Evolutionary conservation across 257 asterid species (phyloP).

Genomic region (Capsicum chinense): DNA sequence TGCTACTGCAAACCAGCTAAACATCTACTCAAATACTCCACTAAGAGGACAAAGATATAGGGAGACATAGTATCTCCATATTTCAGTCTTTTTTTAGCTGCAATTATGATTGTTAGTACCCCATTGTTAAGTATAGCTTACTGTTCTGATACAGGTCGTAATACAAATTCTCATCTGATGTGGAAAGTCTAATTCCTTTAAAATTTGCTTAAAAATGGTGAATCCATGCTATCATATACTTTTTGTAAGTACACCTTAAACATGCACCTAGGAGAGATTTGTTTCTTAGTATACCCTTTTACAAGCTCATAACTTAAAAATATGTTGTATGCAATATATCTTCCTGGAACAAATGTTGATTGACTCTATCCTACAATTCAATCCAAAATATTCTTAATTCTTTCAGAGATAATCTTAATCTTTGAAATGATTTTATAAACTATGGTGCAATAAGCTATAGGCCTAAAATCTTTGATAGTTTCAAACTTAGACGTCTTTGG

Average conservation of each 20-base stretch:
- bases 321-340: no score
- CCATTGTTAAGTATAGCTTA: no score
- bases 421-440: no score
- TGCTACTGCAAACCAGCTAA: no score
- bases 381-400: no score
- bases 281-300: no score
- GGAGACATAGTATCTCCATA: neutral
- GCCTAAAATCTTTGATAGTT: neutral
- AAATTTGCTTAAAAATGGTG: no score
- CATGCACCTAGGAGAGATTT: neutral
- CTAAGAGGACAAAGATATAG: neutral
- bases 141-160: neutral
- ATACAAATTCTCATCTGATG: neutral
- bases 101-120: no score
- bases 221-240: neutral
- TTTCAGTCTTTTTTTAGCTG: neutral
- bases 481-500: neutral
- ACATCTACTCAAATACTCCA: neutral
- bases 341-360: neutral
- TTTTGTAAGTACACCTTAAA: neutral
- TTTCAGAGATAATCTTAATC: no score
- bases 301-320: no score
- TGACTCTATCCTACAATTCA: no score
- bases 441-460: neutral
- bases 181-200: neutral